Percentiles rank a stretch among this genome's conserved stretches.
Evolutionary conservation across 2,329 filamentous ascomycete species (phyloP).

Genomic region (Macroventuria anomochaeta): DNA sequence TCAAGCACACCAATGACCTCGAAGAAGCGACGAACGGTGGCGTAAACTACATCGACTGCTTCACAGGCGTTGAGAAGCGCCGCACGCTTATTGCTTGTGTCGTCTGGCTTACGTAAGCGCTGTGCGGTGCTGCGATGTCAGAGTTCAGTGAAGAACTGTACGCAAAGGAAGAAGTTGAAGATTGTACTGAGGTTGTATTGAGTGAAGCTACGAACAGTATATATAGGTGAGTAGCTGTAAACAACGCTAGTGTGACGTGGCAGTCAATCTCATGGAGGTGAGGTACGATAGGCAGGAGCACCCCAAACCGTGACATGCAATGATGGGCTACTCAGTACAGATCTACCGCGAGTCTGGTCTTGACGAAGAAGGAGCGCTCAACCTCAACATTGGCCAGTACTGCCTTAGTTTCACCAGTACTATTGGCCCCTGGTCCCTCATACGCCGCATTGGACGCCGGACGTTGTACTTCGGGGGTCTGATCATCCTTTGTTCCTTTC

Average conservation of each 20-base stretch:
- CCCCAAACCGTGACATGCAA: no score
- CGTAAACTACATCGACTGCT: constrained; percentile 58
- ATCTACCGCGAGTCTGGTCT: constrained; percentile 37
- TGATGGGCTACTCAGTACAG: constrained; percentile 16
- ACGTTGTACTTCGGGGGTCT: constrained; percentile 8
- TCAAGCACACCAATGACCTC: constrained; percentile 61
- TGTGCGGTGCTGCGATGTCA: constrained; percentile 56
- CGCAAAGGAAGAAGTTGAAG: no score
- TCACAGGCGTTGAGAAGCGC: constrained; percentile 60
- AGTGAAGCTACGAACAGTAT: no score
- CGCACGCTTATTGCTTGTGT: constrained; percentile 61
- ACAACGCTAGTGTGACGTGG: no score
- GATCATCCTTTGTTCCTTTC: constrained; percentile 9
- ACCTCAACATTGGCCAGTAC: constrained; percentile 17
- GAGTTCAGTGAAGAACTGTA: no score
- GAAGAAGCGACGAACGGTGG: constrained; percentile 54
- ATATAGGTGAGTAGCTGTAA: no score
- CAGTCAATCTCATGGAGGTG: no score
- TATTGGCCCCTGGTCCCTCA: constrained; percentile 70
- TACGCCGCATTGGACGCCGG: constrained; percentile 55
- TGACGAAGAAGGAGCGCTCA: constrained; percentile 8
- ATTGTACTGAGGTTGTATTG: no score
- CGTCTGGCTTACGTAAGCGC: constrained; percentile 64
- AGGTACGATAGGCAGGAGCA: no score
- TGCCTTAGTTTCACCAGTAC: constrained; percentile 19